Percentiles rank a stretch among this genome's conserved stretches.
Conservation (phyloP, 2,329 filamentous ascomycete genomes). For the Berkeleyomyces rouxiae region DNA sequence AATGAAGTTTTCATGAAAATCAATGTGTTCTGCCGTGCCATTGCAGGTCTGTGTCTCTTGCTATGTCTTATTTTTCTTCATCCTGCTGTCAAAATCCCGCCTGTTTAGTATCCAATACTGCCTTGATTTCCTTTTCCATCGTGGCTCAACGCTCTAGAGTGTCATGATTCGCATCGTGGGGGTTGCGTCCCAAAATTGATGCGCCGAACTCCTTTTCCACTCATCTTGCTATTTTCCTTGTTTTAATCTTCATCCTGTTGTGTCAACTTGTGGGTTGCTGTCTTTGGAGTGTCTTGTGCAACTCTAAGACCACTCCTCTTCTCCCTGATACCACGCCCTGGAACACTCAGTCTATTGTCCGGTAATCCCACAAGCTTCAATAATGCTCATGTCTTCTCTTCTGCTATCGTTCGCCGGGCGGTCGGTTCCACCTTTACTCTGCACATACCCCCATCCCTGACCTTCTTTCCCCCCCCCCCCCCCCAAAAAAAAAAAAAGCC, state of each 20-base stretch:
- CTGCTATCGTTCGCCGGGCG: background rate
- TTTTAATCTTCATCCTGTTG: background rate
- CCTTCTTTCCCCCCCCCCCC: background rate
- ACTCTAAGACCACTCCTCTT: background rate
- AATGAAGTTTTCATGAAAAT: background rate
- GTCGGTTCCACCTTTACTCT: background rate
- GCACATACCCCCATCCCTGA: background rate
- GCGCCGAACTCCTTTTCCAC: background rate
- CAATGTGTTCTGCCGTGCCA: background rate
- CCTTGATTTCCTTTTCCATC: background rate
- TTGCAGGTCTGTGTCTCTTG: background rate
- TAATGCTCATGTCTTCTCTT: background rate
- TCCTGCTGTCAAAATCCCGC: background rate
- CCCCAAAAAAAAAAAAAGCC: background rate
- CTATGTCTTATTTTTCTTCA: slow-evolving; percentile 1
- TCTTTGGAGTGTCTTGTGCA: background rate
- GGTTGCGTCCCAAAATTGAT: background rate
- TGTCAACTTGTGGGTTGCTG: no score
- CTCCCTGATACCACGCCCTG: background rate
- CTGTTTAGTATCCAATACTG: background rate
- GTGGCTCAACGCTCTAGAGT: background rate
- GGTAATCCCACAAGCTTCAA: background rate
- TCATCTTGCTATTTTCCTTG: background rate
- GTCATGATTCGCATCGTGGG: background rate
- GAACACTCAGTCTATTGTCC: background rate